Base-by-base conservation (phyloP, 1,139 yeast genomes). In the Yueomyces sp. region DNA sequence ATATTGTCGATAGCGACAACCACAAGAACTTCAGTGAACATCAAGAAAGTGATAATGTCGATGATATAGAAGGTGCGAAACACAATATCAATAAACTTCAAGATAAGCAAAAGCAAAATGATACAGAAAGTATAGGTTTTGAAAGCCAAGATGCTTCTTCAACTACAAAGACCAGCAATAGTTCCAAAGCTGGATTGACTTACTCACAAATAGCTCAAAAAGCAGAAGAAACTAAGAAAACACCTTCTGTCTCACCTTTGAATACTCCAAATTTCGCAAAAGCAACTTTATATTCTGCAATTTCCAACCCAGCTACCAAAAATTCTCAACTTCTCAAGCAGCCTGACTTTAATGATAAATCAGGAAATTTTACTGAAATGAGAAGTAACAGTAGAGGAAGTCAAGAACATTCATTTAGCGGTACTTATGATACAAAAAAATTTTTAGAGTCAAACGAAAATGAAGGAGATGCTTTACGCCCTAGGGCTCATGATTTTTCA, bases 1-100 rank as follows among this genome's bases (percentile, higher is more conserved):
- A 64, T 30, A 63, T 72, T 26, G 60, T 59, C 36, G 79, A 79
- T 52, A 33, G n/a, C 3, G 5, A 33, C 5, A 33, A 9, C n/a
- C 45, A 29, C 37, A 36, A 9, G 43, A 39, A n/a, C 36, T 39
- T 5, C 39, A 42, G 8, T 9, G 28, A 31, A 12, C 45, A 44
- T 11, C 44, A 46, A 36, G 8, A 9, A 6, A 4, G 5, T 11
- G n/a, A 9, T 4, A 33, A 33, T 33, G n/a, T 9, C n/a, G 29
- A 33, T 29, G n/a, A 9, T 33, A 33, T n/a, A 11, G 19, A 9
- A 33, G n/a, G 5, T 6, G n/a, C 35, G 5, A 33, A 9, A n/a
- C n/a, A 2, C 8, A 8, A 29, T 29, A 8, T 8, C 9, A 29
- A 29, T 8, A 19, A 19, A 19, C 2, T 19, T 19, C 19, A 19